Evolutionary conservation across 2,329 filamentous ascomycete species (phyloP), one percentile per base, ranked within the genome.

Genomic region (Colletotrichum acutatum): DNA sequence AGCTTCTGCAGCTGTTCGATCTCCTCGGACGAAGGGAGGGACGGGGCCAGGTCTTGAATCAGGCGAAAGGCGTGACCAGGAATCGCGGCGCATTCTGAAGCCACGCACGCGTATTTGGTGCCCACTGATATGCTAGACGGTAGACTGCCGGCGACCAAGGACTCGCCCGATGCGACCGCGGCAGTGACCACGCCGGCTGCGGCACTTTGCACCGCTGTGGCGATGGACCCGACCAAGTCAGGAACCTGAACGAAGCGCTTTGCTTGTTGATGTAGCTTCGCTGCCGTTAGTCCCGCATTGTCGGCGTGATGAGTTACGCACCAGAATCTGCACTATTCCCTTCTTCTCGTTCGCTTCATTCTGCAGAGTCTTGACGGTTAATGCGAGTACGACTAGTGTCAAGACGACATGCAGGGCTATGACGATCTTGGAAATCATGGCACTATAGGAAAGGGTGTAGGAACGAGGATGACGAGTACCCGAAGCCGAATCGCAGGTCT

Each of bases 261-360:
- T 22, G 34, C 63, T 58, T 52, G 1, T 49, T 66, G 2, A 12
- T 32, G 14, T 26, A 66, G 34, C 63, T 66, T 32, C 34, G 1
- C 24, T 32, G 19, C 22, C 16, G 19, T 66, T 28, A 66, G 53
- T 49, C 14, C 11, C 11, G 24, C 0, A 4, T 26, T 19, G 1
- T 52, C 16, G 4, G 34, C 2, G 5, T 32, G 1, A 66, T 12
- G 19, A 16, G 37, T 26, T 8, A 66, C 14, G n/a, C 30, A 66
- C 53, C 14, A 66, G 9, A 66, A 66, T 66, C 34, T 66, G 16
- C 3, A 66, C 24, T 66, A 66, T 66, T 0, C 63, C 53, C 22
- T 22, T 66, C 12, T 46, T 58, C 53, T 58, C 19, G 22, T 66
- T 66, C 34, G 30, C 3, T 5, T 66, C 19, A 58, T 66, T n/a